phyloP scores from a whole-genome alignment of 805 yeast genomes.

The Cyberlindnera sargentensis region DNA sequence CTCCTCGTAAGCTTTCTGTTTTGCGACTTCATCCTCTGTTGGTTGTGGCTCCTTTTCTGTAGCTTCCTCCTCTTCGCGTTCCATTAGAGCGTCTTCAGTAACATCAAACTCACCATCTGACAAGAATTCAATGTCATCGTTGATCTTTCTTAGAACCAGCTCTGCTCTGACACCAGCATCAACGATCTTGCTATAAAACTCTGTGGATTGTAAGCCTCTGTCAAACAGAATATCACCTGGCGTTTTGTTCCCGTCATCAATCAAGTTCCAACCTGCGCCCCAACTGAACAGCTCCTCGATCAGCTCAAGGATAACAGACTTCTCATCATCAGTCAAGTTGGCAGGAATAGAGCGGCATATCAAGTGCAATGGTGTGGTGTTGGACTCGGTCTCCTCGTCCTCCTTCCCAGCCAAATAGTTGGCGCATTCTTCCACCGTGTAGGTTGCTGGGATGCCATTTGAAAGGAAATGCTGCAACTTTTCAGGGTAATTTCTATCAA shows the following conservation, averaged over 20 bases:
- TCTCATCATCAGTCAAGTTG: constrained; percentile 36
- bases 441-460: constrained; percentile 75
- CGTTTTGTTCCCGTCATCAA: constrained; percentile 65
- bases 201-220: constrained; percentile 35
- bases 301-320: constrained; percentile 41
- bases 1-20: constrained; percentile 6
- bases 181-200: constrained; percentile 45
- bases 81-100: constrained; percentile 1
- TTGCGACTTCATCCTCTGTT: constrained; percentile 11
- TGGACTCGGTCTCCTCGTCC: constrained; percentile 34
- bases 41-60: constrained; percentile 14
- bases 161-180: constrained; percentile 92
- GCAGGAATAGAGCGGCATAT: constrained; percentile 46
- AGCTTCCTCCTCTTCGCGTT: constrained; percentile 17
- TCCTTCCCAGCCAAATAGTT: constrained; percentile 40
- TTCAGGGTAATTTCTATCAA: constrained; percentile 35
- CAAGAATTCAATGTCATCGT: constrained; percentile 55
- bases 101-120: constrained; percentile 21
- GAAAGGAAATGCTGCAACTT: constrained; percentile 41
- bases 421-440: constrained; percentile 70
- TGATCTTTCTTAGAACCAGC: constrained; percentile 63
- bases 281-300: constrained; percentile 63
- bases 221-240: constrained; percentile 76
- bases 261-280: constrained; percentile 90
- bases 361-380: constrained; percentile 77